Evolutionary conservation across 108 stramenopile genomes (phyloP), one percentile per base, ranked within the genome.

Genomic region (Skeletonema tropicum): DNA sequence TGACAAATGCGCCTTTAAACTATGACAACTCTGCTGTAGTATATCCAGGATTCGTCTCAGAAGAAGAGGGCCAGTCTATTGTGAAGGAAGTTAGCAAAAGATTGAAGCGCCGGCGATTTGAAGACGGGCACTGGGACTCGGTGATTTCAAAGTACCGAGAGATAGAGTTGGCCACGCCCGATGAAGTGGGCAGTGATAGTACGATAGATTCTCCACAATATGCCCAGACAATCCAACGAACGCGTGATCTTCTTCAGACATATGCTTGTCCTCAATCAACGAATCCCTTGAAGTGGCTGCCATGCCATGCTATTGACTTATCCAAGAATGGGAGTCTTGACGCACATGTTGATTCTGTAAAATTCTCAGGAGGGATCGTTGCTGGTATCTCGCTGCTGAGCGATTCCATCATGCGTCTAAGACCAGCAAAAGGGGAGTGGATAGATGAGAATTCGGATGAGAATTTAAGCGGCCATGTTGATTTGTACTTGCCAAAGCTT

Each of bases 121-220:
- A 94, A 69, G 69, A 80, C 48, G 93, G 92, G 4, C 96, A 97
- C 62, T 97, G 96, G 96, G 96, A 97, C 79, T 85, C 92, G 32
- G 96, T 94, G 31, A 97, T 97, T 71, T 68, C 71, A 10, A 57
- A 71, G 26, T 97, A 94, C 80, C 87, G 91, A 80, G 96, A 97
- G 83, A 74, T 89, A 13, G 94, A 95, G 70, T 62, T 94, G 36
- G 6, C 55, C 13, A 70, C 70, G 29, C 48, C 71, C 0, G 77
- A 87, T 66, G 77, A 77, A 48, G 41, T 55, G 52, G 52, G 7
- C 19, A 31, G 41, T 60, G 29, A 21, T 23, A 59, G 14, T 39
- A 39, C 33, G 36, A 31, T 32, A 6, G 49, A 58, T 41, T 2
- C 58, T 23, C 76, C 65, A 55, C 13, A 60, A 31, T 83, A 68